Evolutionary conservation across 129 eudicot genomes (phyloP).

Genomic region (Calendula officinalis): DNA sequence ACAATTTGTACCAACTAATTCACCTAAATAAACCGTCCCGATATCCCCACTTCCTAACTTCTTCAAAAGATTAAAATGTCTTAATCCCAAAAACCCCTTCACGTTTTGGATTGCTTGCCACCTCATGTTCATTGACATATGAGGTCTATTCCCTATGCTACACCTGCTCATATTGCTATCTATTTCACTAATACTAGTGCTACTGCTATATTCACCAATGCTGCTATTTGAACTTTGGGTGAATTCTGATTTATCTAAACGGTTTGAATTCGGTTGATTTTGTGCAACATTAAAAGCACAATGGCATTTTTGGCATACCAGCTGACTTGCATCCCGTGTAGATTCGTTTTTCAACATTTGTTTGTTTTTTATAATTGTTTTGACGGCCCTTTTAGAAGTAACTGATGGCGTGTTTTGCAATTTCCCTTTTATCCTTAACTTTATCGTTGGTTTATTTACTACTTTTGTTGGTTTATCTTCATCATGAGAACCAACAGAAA

Average conservation of each 20-base stretch:
- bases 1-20: conserved; percentile 57
- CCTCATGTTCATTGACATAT: conserved; percentile 73
- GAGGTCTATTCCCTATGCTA: conserved; percentile 32
- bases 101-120: conserved; percentile 65
- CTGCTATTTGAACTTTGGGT: conserved; percentile 82
- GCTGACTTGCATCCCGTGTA: conserved; percentile 36
- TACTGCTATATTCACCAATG: conserved; percentile 75
- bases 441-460: conserved; percentile 27
- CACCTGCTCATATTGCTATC: conserved; percentile 74
- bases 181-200: conserved; percentile 70
- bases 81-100: conserved; percentile 24
- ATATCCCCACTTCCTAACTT: conserved; percentile 32
- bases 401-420: conserved; percentile 34
- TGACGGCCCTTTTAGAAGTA: conserved; percentile 36
- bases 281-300: conserved; percentile 45
- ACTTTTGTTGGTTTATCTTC: conserved; percentile 35
- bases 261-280: conserved; percentile 35
- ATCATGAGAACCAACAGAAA: conserved; percentile 15
- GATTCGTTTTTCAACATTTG: conserved; percentile 35
- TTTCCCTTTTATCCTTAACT: conserved; percentile 48
- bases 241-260: conserved; percentile 54
- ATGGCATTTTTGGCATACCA: conserved; percentile 73
- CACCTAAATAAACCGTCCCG: conserved; percentile 31
- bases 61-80: conserved; percentile 27
- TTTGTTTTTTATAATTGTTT: conserved; percentile 49